A percentile compares a stretch with the other conserved stretches of the same genome.
phyloP scores from a whole-genome alignment of 2,329 filamentous ascomycete genomes.

The Pseudogymnoascus sp. region DNA sequence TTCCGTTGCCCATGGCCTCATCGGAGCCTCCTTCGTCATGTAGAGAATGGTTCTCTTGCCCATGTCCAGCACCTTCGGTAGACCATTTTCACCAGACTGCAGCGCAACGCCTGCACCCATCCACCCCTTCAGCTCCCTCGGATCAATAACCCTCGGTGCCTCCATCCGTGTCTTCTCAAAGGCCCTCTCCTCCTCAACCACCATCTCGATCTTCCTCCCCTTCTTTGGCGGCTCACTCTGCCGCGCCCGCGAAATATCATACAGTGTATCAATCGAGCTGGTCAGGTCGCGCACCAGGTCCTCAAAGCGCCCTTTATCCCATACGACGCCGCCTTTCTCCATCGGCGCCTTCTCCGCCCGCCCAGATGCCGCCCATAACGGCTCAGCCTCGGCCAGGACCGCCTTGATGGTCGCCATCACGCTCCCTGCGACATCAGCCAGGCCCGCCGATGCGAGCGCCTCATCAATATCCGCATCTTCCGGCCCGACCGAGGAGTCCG shows the following conservation, averaged over 20 bases:
- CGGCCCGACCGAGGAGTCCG: slow-evolving; percentile 41
- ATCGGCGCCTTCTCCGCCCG: slow-evolving; percentile 37
- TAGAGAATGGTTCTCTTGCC: slow-evolving; percentile 24
- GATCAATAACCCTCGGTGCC: slow-evolving; percentile 53
- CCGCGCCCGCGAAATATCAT: slow-evolving; percentile 63
- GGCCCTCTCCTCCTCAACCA: slow-evolving; percentile 28
- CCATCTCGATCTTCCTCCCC: background rate
- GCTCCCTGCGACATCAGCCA: slow-evolving; percentile 69
- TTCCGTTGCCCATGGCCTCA: background rate
- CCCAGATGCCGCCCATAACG: slow-evolving; percentile 57
- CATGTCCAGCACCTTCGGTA: background rate
- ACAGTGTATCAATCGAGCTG: slow-evolving; percentile 70
- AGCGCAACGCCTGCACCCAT: background rate
- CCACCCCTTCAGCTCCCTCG: slow-evolving; percentile 21
- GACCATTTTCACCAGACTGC: background rate
- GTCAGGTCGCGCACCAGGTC: slow-evolving; percentile 68
- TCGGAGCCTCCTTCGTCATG: slow-evolving; percentile 2
- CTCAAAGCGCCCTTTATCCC: slow-evolving; percentile 66
- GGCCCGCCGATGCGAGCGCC: slow-evolving; percentile 61
- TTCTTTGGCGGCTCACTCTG: slow-evolving; percentile 17
- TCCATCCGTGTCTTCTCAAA: slow-evolving; percentile 55
- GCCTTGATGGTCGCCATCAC: slow-evolving; percentile 76
- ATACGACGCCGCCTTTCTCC: slow-evolving; percentile 50
- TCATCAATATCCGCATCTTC: slow-evolving; percentile 52
- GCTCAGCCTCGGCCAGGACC: slow-evolving; percentile 67